Conservation (phyloP, 495 filamentous ascomycete species). For the Penicillium crystallinum region DNA sequence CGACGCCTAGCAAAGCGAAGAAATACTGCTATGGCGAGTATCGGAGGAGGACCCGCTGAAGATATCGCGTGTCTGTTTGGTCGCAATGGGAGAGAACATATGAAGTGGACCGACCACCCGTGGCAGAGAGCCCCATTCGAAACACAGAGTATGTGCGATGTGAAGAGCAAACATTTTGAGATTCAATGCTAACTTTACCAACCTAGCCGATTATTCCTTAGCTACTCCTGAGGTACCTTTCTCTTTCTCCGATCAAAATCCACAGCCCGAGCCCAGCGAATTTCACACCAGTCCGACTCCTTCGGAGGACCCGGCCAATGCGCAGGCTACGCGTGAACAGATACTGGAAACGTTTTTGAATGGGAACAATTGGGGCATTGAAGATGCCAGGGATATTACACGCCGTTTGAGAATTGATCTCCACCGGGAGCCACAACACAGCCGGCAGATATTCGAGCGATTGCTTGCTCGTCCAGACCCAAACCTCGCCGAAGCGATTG, state of each 20-base stretch:
- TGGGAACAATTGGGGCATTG: conserved; percentile 14
- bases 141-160: conserved; percentile 19
- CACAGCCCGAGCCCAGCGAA: conserved; percentile 10
- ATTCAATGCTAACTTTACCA: conserved; percentile 9
- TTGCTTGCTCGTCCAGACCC: conserved; percentile 20
- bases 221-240: conserved; percentile 10
- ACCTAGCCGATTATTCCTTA: conserved; percentile 8
- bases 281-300: conserved; percentile 1
- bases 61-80: conserved; percentile 42
- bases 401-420: conserved; percentile 32
- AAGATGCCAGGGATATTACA: conserved; percentile 26
- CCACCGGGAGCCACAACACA: conserved; percentile 35
- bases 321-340: conserved; percentile 5
- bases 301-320: background rate
- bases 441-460: conserved; percentile 36
- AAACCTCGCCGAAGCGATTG: conserved; percentile 23
- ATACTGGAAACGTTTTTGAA: conserved; percentile 18
- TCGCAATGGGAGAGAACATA: conserved; percentile 41
- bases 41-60: conserved; percentile 25
- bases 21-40: conserved; percentile 43
- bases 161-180: background rate
- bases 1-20: conserved; percentile 46
- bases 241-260: conserved; percentile 21
- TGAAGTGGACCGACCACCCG: conserved; percentile 37
- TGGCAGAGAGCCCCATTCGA: conserved; percentile 25